Base-by-base conservation (phyloP, 768 basidiomycete species). In the Lactarius hatsudake region DNA sequence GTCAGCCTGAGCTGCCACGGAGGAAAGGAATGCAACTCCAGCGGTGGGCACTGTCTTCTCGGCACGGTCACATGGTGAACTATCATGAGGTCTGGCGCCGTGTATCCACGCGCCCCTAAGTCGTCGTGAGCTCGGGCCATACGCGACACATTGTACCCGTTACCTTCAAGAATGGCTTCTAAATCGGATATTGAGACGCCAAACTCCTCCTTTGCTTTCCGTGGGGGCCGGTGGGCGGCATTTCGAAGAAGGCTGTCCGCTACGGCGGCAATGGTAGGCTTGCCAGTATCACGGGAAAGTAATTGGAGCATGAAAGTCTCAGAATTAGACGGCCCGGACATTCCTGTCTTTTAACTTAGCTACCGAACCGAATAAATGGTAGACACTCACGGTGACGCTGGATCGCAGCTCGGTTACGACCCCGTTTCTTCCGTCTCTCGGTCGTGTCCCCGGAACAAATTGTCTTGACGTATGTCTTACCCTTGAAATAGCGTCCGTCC, bases 1-100 rank as follows among this genome's bases (percentile, higher is more conserved):
- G 90, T 90, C 51, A 94, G 77, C 63, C 87, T 81, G n/a, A 87
- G 84, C 71, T 94, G 92, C 91, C 92, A 94, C 18, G 92, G 92
- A 20, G 92, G 92, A 72, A 89, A 93, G 5, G 88, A 89, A 70
- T 88, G 78, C 26, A 93, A 78, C 74, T 93, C 90, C 60, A 88
- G 75, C 1, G 89, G 85, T 28, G 78, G 72, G 45, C 73, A 74
- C 43, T 77, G 75, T 43, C 75, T 75, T 58, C 72, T 76, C 15
- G 77, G 74, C 2, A 79, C 77, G 38, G 78, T 78, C 26, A 89
- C 67, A 56, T 85, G 78, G 72, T 93, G 90, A 18, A 93, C 80
- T 70, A 94, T 86, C 81, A 92, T 84, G 59, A 94, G 84, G 71
- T 94, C 90, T 17, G 91, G 90, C 17, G 88, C 79, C 20, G 86